Evolutionary conservation across 139 green algal genomes (phyloP), one percentile per base, ranked within the genome.

Genomic region (Mesotaenium endlicherianum): DNA sequence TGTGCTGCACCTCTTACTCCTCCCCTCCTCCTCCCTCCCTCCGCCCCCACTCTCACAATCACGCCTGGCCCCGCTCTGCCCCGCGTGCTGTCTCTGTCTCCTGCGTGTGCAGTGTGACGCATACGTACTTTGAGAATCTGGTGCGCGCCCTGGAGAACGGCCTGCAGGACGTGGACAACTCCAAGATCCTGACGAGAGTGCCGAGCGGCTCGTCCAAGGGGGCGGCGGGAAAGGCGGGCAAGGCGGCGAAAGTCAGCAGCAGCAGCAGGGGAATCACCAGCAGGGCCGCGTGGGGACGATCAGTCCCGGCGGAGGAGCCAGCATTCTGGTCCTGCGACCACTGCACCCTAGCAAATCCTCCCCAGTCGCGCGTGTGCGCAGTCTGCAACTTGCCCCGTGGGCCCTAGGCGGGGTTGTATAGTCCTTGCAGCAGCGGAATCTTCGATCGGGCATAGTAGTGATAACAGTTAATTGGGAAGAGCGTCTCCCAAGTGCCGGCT

Each of bases 61-160:
- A 67, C 1, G n/a, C 55, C 68, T 59, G 2, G 41, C 67, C 3
- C 41, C 2, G 20, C 26, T 26, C 20, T 20, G 26, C 53, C 26
- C 26, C 53, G 20, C 26, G 53, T 64, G 53, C 26, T 64, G 53
- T 34, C 26, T 20, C 20, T 26, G 26, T 34, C 26, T 67, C 34
- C 14, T 78, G 84, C 30, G 14, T 42, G 14, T 84, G 38, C 80
- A 86, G 80, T 39, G 85, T 89, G n/a, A 89, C 85, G 2, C 49
- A 67, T 30, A 89, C 41, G 2, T 89, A 89, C 75, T 89, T 89
- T 82, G 84, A 89, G 53, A 90, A 89, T n/a, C 85, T 89, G 8
- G 85, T 89, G 36, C 26, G 49, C 3, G 85, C 79, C 1, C 50
- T 89, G n/a, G 85, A 89, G 71, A 87, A 89, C 38, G 85, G 85